Evolutionary conservation across 257 asterid species (phyloP), one percentile per base, ranked within the genome.

Genomic region (Prunella vulgaris): DNA sequence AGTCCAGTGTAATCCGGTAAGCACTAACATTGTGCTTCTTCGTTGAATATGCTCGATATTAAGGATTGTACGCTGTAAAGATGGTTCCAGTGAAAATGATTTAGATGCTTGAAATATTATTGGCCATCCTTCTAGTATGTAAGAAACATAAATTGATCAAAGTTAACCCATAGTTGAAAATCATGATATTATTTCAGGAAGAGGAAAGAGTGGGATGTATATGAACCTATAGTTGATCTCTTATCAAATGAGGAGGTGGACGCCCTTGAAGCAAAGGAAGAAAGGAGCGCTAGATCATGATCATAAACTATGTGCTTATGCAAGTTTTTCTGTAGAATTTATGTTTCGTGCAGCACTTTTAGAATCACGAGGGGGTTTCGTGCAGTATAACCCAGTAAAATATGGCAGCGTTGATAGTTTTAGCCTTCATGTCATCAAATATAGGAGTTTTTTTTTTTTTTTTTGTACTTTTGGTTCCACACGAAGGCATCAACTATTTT

Each of bases 231-330:
- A 56, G 95, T 93, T 13, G 91, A 89, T 88, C 84, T 86, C 69
- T 76, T 93, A 49, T 88, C 96, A 25, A 86, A 83, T 42, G 96
- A 86, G 71, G 96, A 93, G 79, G 89, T 93, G 32, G 96, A 86
- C 25, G 94, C 96, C 65, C 87, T 88, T 1, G 94, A 93, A 84
- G 96, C 97, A 17, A 90, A 58, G 81, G 95, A 88, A 81, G 98
- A 93, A 72, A 82, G 83, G 83, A 80, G 35, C 63, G 69, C 4
- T 68, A 82, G 88, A 61, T 86, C 76, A 83, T 42, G 25, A 28
- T 17, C 0, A 5, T 32, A 25, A 24, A 38, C 17, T 17, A 20
- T 35, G 13, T 35, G 12, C 42, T 35, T 38, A 40, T 42, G 17
- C 51, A 13, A 13, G 10, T 42, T 42, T 4, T 40, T 12, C 49